These are phyloP conservation scores for Trifolium repens DNA, from an alignment of 306 rosid species.

Conservation along the genomic window DNA sequence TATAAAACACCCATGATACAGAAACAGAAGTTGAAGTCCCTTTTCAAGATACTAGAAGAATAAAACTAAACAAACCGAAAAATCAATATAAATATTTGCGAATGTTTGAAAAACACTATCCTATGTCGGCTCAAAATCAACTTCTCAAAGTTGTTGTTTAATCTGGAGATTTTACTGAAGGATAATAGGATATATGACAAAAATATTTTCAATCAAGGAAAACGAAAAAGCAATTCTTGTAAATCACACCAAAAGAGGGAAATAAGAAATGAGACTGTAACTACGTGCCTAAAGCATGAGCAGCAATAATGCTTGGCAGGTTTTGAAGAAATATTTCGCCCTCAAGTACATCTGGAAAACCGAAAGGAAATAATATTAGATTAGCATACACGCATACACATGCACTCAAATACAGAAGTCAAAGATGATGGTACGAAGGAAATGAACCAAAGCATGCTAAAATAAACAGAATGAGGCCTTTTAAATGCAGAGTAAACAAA, in stretches of 20 bases:
- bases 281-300: slow-evolving; percentile 85
- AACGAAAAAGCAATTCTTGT: slow-evolving; percentile 6
- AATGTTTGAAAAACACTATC: neutral
- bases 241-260: slow-evolving; percentile 17
- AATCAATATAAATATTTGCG: neutral
- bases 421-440: slow-evolving; percentile 19
- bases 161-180: slow-evolving; percentile 9
- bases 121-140: slow-evolving; percentile 17
- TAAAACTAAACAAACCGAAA: slow-evolving; percentile 11
- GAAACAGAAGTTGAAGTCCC: neutral
- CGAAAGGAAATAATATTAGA: slow-evolving; percentile 36
- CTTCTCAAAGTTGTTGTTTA: slow-evolving; percentile 11
- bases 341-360: slow-evolving; percentile 76
- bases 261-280: slow-evolving; percentile 18
- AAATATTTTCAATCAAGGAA: slow-evolving; percentile 36
- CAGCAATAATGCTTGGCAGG: slow-evolving; percentile 86
- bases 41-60: slow-evolving; percentile 3
- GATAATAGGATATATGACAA: neutral
- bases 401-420: slow-evolving; percentile 22
- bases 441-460: slow-evolving; percentile 1
- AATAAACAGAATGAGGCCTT: slow-evolving; percentile 16
- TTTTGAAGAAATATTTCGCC: slow-evolving; percentile 98
- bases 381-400: slow-evolving; percentile 3
- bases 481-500: slow-evolving; percentile 1
- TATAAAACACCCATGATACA: neutral